Percentiles rank a stretch among this genome's conserved stretches.
These are phyloP conservation scores for Yamadazyma trypodendri DNA, from an alignment of 1,139 yeast species.

Conservation along the genomic window DNA sequence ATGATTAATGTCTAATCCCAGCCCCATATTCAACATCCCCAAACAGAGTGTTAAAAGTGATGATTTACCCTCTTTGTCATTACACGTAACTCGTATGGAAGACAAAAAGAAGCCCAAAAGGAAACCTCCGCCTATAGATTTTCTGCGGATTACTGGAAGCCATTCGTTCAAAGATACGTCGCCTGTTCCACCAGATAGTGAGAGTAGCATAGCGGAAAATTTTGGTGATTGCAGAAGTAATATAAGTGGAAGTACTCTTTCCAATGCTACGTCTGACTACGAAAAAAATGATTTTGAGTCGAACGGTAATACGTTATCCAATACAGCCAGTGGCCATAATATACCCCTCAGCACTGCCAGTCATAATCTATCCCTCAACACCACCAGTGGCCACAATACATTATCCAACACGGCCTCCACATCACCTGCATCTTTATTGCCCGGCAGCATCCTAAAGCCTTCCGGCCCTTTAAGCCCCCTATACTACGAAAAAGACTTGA, in stretches of 20 bases:
- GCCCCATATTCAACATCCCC: conserved; percentile 32
- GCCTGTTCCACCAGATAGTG: conserved; percentile 9
- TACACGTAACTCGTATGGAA: conserved; percentile 7
- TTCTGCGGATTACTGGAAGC: conserved; percentile 34
- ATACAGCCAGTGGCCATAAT: conserved; percentile 2
- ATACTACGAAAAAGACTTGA: conserved; percentile 31
- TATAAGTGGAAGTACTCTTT: conserved; percentile 4
- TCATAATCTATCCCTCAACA: conserved; percentile 1
- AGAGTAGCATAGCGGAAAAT: background rate
- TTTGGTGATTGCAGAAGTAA: background rate
- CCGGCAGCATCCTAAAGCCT: conserved; percentile 8
- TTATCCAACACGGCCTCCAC: background rate
- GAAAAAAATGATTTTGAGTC: background rate
- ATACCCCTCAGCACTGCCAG: background rate
- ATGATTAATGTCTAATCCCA: conserved; percentile 23
- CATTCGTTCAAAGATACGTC: conserved; percentile 16
- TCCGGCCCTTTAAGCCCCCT: conserved; percentile 11
- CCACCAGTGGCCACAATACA: too few species aligned
- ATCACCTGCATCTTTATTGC: conserved; percentile 5
- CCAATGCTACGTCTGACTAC: conserved; percentile 3
- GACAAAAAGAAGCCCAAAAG: conserved; percentile 27
- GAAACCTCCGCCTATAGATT: conserved; percentile 47
- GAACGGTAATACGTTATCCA: background rate
- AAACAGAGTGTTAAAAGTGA: conserved; percentile 1
- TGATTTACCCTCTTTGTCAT: conserved; percentile 11